Base-by-base conservation (phyloP, 129 eudicot species). In the Pulicaria dysenterica region DNA sequence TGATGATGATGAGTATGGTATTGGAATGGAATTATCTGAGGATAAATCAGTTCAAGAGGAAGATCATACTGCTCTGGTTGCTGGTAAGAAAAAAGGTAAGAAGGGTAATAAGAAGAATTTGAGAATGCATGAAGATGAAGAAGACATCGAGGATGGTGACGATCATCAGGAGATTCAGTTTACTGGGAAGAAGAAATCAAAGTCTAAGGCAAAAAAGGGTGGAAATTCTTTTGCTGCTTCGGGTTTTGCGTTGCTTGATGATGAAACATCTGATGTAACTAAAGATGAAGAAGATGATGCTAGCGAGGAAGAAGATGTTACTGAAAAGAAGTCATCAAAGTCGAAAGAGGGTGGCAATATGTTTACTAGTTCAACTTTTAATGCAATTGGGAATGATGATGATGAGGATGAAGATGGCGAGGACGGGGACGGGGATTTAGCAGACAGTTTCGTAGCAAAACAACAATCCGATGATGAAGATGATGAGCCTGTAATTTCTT, bases 1-100 rank as follows among this genome's bases (percentile, higher is more conserved):
- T 74, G 88, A 83, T 70, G 96, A 92, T 67, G 95, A 92, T 80
- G 98, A 92, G 73, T 89, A 92, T 53, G 77, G 87, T 9, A 43
- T 88, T 54, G 96, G 87, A 38, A 86, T 17, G 12, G 91, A 87
- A 55, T 11, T 79, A 31, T 82, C 93, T 3, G 92, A 82, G 80
- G 95, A 85, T 38, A 55, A 75, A 8, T 65, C 51, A 31, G 80
- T 76, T 65, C 83, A 78, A 63, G 89, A 78, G 47, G 88, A 89
- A 59, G 76, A 73, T 40, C 59, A 58, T 38, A 78, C 24, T 37
- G 80, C 65, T 0, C 75, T 77, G 0, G 78, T 54, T 40, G 84
- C 68, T 46, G 79, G 85, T 54, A 85, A 83, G 74, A 79, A 81
- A 84, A 88, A 83, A 86, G 89, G 82, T 8, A 86, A 77, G 73